Evolutionary conservation across 306 rosid species (phyloP).

Genomic region (Gleditsia sinensis): DNA sequence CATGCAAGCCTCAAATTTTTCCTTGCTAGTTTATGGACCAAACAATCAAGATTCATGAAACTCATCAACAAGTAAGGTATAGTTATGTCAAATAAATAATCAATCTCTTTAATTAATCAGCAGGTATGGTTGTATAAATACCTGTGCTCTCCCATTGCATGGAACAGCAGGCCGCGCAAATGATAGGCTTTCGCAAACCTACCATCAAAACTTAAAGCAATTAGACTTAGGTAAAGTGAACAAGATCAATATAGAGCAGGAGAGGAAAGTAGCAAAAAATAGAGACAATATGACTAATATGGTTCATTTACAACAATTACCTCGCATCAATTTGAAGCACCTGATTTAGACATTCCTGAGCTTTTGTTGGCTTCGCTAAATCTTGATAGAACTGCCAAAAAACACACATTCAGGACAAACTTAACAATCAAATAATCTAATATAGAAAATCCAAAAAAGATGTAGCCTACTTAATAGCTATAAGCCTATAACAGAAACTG

Average conservation of each 20-base stretch:
- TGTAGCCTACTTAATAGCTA: conserved; percentile 1
- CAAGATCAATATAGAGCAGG: conserved; percentile 25
- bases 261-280: conserved; percentile 27
- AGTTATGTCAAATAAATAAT: conserved; percentile 25
- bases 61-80: not conserved
- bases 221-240: conserved; percentile 26
- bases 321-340: conserved; percentile 77
- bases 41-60: conserved; percentile 24
- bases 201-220: conserved; percentile 38
- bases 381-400: conserved; percentile 17
- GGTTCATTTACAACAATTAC: conserved; percentile 51
- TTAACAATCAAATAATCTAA: not conserved
- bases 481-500: not conserved
- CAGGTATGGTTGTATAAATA: conserved; percentile 32
- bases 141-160: conserved; percentile 95
- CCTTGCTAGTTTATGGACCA: conserved; percentile 16
- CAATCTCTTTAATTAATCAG: conserved; percentile 30
- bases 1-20: conserved; percentile 9
- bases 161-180: conserved; percentile 79
- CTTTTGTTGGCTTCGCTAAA: conserved; percentile 64
- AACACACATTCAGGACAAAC: not conserved
- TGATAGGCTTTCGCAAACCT: conserved; percentile 92
- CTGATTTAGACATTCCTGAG: conserved; percentile 65
- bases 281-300: conserved; percentile 18
- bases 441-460: not conserved